Conservation (phyloP, 805 yeast species). For the Groenewaldozyma tartarivorans region DNA sequence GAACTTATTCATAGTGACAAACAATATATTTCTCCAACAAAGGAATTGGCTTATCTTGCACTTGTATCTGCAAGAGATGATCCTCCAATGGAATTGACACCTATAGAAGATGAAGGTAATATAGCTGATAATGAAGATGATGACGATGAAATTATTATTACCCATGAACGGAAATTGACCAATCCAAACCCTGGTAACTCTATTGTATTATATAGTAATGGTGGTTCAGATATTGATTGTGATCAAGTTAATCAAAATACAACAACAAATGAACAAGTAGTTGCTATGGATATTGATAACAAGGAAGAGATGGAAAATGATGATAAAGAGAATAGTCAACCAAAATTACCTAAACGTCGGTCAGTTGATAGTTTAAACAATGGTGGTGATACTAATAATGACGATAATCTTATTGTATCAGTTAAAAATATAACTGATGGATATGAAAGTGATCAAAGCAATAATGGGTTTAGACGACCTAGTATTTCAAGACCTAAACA, state of each 20-base stretch:
- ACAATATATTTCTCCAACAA: slow-evolving; percentile 69
- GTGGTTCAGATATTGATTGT: not conserved
- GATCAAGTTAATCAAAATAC: slow-evolving; percentile 1
- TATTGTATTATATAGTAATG: not conserved
- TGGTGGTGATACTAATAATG: not conserved
- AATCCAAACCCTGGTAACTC: not conserved
- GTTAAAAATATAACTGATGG: not conserved
- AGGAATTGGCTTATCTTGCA: slow-evolving; percentile 80
- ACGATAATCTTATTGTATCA: not conserved
- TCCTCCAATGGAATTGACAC: too few relatives aligned
- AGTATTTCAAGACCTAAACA: not conserved
- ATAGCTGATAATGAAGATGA: slow-evolving; percentile 10
- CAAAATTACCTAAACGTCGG: not conserved
- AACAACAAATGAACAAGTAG: slow-evolving; percentile 4
- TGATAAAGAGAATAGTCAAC: not conserved
- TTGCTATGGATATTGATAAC: not conserved
- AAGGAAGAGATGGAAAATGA: not conserved
- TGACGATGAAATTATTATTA: not conserved
- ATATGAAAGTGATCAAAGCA: not conserved
- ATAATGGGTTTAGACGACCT: not conserved
- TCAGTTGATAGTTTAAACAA: not conserved
- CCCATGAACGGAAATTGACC: not conserved
- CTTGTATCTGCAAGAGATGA: slow-evolving; percentile 35
- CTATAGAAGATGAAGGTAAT: slow-evolving; percentile 17
- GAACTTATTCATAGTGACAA: slow-evolving; percentile 55